A percentile compares a stretch with the other conserved stretches of the same genome.
Conservation (phyloP, 2,329 filamentous ascomycete species). For the Gliomastix tumulicola region DNA sequence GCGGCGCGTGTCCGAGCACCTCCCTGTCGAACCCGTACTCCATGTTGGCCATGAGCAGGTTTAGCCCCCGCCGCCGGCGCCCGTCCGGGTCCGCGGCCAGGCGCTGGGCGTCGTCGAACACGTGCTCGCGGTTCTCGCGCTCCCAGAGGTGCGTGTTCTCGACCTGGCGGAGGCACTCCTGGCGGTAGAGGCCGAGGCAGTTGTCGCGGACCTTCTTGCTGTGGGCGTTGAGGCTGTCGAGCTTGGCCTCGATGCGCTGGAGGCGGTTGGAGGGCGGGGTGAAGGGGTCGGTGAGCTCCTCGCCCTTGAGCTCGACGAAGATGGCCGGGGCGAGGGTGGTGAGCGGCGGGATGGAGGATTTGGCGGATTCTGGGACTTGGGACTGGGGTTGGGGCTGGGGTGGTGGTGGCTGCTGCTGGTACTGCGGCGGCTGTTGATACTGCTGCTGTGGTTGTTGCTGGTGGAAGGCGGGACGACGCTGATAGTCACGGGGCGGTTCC, state of each 20-base stretch:
- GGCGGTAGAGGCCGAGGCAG: slow-evolving; percentile 17
- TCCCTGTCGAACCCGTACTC: no score
- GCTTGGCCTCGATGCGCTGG: slow-evolving; percentile 11
- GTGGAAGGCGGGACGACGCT: no score
- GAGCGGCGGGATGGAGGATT: slow-evolving; percentile 11
- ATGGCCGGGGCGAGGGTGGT: slow-evolving; percentile 17
- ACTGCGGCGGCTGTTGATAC: neutral
- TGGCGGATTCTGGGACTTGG: slow-evolving; percentile 3
- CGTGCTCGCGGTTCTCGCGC: neutral
- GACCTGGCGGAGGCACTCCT: slow-evolving; percentile 22
- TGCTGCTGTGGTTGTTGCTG: neutral
- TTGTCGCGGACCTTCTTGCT: slow-evolving; percentile 17
- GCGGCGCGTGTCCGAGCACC: no score
- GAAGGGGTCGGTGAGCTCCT: slow-evolving; percentile 12
- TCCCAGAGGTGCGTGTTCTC: slow-evolving; percentile 12
- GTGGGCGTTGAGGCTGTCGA: slow-evolving; percentile 16
- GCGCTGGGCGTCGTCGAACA: neutral
- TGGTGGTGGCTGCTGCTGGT: slow-evolving; percentile 2
- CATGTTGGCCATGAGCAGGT: no score
- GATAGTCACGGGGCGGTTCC: no score
- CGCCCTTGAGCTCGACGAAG: slow-evolving; percentile 22
- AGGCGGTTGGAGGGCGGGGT: slow-evolving; percentile 5
- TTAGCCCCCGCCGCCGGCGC: neutral
- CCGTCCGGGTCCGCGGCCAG: neutral
- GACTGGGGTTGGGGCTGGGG: neutral